These are phyloP conservation scores for Penicillium sp. DNA, from an alignment of 2,329 filamentous ascomycete species.

Conservation along the genomic window DNA sequence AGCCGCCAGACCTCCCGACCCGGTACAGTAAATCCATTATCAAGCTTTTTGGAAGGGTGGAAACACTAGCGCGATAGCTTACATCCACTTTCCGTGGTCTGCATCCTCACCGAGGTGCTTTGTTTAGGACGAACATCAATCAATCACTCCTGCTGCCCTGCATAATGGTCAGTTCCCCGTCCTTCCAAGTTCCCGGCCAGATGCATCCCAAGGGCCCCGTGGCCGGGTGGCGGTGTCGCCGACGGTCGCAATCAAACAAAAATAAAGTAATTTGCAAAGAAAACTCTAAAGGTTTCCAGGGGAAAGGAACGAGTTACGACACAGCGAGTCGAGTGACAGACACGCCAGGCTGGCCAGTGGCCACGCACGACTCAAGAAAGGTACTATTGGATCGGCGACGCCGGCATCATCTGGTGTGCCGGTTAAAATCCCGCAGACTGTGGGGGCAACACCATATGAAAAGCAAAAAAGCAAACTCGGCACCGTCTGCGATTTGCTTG, in stretches of 20 bases:
- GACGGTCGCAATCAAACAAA: background rate
- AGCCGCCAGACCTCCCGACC: background rate
- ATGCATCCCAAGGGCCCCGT: background rate
- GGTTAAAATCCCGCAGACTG: constrained; percentile 16
- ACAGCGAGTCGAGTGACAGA: too few relatives aligned
- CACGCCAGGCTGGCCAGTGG: background rate
- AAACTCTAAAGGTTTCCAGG: background rate
- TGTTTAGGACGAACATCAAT: background rate
- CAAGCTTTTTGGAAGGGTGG: constrained; percentile 15
- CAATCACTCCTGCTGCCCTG: too few relatives aligned
- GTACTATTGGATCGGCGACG: constrained; percentile 17
- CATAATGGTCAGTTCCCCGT: background rate
- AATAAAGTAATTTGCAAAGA: background rate
- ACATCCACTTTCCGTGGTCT: constrained; percentile 4
- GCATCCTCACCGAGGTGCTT: constrained; percentile 14
- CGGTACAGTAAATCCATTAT: background rate
- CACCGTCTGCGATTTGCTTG: constrained; percentile 13
- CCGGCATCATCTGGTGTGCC: constrained; percentile 18
- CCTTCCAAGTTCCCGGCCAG: background rate
- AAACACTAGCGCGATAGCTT: constrained; percentile 9
- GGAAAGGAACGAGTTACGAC: background rate
- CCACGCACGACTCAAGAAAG: background rate
- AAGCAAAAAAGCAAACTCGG: constrained; percentile 5
- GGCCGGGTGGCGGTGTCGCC: background rate
- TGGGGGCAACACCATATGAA: constrained; percentile 4